A percentile compares a stretch with the other conserved stretches of the same genome.
Evolutionary conservation across 139 green algal species (phyloP).

Genomic region (Coccomyxa sp.): DNA sequence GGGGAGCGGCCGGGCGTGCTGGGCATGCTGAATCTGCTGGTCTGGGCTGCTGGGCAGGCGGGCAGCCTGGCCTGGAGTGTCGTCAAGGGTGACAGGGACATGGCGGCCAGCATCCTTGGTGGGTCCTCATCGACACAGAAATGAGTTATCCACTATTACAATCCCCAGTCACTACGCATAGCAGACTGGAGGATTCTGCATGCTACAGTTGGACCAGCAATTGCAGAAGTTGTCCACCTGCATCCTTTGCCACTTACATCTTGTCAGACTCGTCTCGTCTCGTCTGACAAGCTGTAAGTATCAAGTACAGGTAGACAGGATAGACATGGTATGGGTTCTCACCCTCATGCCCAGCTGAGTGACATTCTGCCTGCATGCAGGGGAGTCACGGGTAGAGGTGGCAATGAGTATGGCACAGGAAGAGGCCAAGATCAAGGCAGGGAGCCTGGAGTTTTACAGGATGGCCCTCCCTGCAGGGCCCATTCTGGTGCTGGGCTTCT

Average conservation of each 20-base stretch:
- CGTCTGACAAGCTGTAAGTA: no score
- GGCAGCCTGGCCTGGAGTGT: not conserved
- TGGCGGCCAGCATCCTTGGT: no score
- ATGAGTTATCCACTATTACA: no score
- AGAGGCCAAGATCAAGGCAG: conserved; percentile 19
- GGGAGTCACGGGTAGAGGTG: not conserved
- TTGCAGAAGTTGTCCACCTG: not conserved
- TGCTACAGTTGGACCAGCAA: no score
- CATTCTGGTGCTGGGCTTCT: conserved; percentile 41
- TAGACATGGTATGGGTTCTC: not conserved
- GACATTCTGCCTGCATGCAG: no score
- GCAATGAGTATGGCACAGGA: conserved; percentile 14
- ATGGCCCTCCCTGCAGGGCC: conserved; percentile 31
- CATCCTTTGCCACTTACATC: not conserved
- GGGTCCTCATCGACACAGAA: no score
- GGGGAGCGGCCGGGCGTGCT: conserved; percentile 2
- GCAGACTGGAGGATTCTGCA: no score
- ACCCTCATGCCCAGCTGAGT: no score
- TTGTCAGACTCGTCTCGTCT: not conserved
- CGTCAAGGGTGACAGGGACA: no score
- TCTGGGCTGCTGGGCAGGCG: conserved; percentile 5
- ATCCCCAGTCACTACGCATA: no score
- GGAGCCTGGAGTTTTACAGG: conserved; percentile 15
- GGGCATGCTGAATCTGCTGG: conserved; percentile 12
- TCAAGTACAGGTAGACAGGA: no score